These are phyloP conservation scores for Trypethelium eluteriae DNA, from an alignment of 495 filamentous ascomycete genomes.

Conservation along the genomic window DNA sequence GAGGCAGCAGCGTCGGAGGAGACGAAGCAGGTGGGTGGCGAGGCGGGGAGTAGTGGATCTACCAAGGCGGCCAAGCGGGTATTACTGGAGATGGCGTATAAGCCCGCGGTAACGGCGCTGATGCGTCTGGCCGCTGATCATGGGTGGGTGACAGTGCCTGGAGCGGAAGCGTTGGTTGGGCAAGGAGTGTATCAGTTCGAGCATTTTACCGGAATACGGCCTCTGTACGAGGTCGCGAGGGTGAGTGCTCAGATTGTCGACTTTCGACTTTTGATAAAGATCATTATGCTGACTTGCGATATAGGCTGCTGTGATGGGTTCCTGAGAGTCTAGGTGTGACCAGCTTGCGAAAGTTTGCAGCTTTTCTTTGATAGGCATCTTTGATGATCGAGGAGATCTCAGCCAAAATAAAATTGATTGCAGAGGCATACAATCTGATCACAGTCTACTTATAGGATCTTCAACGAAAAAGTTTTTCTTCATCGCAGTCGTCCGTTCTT, in stretches of 20 bases:
- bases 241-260: conserved; percentile 21
- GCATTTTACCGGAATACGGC: conserved; percentile 70
- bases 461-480: no score
- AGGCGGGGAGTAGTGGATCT: neutral
- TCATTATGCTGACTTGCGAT: neutral
- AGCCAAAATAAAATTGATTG: no score
- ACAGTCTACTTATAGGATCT: no score
- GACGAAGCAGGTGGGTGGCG: conserved; percentile 13
- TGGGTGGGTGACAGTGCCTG: conserved; percentile 82
- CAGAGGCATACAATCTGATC: no score
- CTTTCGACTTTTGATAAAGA: neutral
- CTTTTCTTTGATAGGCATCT: neutral
- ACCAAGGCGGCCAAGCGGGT: conserved; percentile 40
- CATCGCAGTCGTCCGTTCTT: no score
- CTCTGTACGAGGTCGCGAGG: conserved; percentile 58
- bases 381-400: neutral
- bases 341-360: neutral
- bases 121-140: conserved; percentile 75
- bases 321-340: neutral
- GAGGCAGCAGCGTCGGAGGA: neutral
- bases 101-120: conserved; percentile 69
- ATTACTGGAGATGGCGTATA: conserved; percentile 95
- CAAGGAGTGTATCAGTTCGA: conserved; percentile 75
- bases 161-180: conserved; percentile 80
- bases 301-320: conserved; percentile 4